These are phyloP conservation scores for Leccinum boreale DNA, from an alignment of 768 basidiomycete genomes.

Conservation along the genomic window DNA sequence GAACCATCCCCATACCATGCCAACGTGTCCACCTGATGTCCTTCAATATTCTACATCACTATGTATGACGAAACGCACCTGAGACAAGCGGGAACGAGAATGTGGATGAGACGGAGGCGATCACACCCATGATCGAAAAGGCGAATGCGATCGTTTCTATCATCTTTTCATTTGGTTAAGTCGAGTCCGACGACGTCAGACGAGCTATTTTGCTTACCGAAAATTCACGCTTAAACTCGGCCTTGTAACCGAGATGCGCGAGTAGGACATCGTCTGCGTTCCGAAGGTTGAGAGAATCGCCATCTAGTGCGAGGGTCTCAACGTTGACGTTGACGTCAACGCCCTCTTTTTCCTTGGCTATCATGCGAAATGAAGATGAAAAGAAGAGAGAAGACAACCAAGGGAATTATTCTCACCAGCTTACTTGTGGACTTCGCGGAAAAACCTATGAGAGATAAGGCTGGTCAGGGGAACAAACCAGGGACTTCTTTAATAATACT, in stretches of 20 bases:
- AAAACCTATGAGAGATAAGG: neutral
- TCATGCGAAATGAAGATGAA: slow-evolving; percentile 1
- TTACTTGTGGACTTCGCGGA: neutral
- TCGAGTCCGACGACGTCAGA: neutral
- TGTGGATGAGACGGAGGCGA: slow-evolving; percentile 67
- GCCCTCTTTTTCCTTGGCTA: slow-evolving; percentile 23
- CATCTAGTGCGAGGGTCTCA: slow-evolving; percentile 9
- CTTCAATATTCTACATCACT: neutral
- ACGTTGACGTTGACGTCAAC: slow-evolving; percentile 1
- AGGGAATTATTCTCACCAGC: neutral
- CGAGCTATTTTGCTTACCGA: slow-evolving; percentile 42
- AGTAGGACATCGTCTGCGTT: slow-evolving; percentile 56
- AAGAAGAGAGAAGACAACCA: neutral
- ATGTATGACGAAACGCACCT: slow-evolving; percentile 36
- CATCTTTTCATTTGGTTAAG: slow-evolving; percentile 28
- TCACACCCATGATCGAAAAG: slow-evolving; percentile 70
- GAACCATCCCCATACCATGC: slow-evolving; percentile 76
- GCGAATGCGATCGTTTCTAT: slow-evolving; percentile 64
- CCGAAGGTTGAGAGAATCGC: slow-evolving; percentile 18
- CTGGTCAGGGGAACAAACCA: neutral
- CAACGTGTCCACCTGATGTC: slow-evolving; percentile 63
- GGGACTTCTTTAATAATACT: neutral
- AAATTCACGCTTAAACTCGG: slow-evolving; percentile 73
- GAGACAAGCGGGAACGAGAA: slow-evolving; percentile 60
- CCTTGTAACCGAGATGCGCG: slow-evolving; percentile 66